A percentile compares a stretch with the other conserved stretches of the same genome.
Evolutionary conservation across 352 stramenopile species (phyloP).

Genomic region (Thraustotheca clavata): DNA sequence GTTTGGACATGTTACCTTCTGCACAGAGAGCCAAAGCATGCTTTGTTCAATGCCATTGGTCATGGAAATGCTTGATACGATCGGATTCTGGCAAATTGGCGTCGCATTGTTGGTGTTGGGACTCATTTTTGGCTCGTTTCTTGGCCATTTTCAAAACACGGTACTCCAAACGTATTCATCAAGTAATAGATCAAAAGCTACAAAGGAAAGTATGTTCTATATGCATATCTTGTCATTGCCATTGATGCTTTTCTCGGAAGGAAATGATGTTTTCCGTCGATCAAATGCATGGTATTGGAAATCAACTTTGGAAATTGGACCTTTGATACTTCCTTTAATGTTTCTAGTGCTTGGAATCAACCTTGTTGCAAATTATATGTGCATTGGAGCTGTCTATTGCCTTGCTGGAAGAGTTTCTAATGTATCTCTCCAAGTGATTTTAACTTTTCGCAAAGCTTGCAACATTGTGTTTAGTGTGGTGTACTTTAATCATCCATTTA

Average conservation of each 20-base stretch:
- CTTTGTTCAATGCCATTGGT: neutral
- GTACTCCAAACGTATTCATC: neutral
- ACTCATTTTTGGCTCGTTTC: conserved; percentile 9
- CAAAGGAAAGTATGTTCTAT: conserved; percentile 19
- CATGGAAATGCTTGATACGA: neutral
- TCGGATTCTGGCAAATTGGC: conserved; percentile 17
- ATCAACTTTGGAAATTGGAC: too few relatives aligned
- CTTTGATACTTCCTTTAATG: neutral
- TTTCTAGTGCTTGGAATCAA: neutral
- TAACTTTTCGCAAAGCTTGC: conserved; percentile 9
- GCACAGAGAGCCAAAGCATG: neutral
- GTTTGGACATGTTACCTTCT: conserved; percentile 4
- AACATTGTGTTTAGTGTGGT: conserved; percentile 19
- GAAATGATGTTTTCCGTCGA: neutral
- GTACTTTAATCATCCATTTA: conserved; percentile 12
- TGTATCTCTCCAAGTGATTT: conserved; percentile 17
- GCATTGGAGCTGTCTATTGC: conserved; percentile 14
- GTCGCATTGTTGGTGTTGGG: neutral
- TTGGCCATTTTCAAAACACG: conserved; percentile 15
- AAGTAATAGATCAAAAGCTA: neutral
- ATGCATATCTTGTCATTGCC: conserved; percentile 8
- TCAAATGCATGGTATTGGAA: neutral
- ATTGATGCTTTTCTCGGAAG: conserved; percentile 1
- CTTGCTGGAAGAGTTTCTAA: conserved; percentile 7
- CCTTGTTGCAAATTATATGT: conserved; percentile 18